Evolutionary conservation across 495 filamentous ascomycete genomes (phyloP).

Genomic region (Corynascus novoguineensis): DNA sequence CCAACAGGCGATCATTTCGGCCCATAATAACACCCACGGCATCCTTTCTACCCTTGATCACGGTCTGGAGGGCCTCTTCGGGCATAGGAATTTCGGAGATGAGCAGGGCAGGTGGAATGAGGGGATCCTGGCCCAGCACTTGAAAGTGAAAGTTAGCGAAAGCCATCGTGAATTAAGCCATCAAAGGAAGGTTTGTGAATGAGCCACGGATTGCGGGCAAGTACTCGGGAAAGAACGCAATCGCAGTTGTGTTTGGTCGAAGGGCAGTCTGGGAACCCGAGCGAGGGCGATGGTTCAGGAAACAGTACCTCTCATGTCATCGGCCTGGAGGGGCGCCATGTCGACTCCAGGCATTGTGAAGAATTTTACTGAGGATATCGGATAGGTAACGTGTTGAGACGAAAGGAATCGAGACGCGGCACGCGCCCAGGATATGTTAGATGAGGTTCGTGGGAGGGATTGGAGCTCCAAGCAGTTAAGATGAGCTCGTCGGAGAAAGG

Average conservation of each 20-base stretch:
- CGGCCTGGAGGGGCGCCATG: slow-evolving; percentile 42
- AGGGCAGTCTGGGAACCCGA: not conserved
- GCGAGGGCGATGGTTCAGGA: slow-evolving; percentile 4
- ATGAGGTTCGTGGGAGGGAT: not conserved
- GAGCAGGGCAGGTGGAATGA: slow-evolving; percentile 85
- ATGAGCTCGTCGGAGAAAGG: not conserved
- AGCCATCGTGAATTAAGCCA: too few species aligned
- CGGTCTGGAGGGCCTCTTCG: slow-evolving; percentile 56
- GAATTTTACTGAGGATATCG: slow-evolving; percentile 2
- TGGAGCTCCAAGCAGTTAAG: not conserved
- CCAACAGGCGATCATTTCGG: slow-evolving; percentile 77
- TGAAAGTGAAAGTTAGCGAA: slow-evolving; percentile 24
- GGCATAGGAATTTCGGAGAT: slow-evolving; percentile 82
- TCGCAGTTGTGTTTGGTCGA: not conserved
- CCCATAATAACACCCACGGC: slow-evolving; percentile 77
- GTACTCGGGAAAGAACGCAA: not conserved
- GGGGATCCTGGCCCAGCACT: slow-evolving; percentile 94
- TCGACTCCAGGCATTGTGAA: slow-evolving; percentile 43
- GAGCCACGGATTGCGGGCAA: not conserved
- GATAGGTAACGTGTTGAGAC: not conserved
- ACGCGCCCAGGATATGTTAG: not conserved
- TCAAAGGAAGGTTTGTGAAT: not conserved
- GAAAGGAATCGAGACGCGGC: not conserved
- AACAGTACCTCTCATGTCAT: slow-evolving; percentile 45
- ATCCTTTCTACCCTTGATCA: slow-evolving; percentile 76